These are phyloP conservation scores for Mycena floridula DNA, from an alignment of 768 basidiomycete genomes.

Conservation along the genomic window DNA sequence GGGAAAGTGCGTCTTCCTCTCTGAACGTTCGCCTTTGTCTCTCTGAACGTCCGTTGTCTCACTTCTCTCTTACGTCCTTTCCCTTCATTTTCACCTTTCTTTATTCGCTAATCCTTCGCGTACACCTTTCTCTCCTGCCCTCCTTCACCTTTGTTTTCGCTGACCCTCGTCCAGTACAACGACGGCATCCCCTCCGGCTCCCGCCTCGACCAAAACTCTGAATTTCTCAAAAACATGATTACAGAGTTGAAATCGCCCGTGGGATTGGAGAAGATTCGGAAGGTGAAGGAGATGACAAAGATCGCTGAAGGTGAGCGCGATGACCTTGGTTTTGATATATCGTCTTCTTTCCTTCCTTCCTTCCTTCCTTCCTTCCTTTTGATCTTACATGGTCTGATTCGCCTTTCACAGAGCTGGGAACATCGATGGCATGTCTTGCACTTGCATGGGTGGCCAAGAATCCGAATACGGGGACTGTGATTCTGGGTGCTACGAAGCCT, in stretches of 20 bases:
- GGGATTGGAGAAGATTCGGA: conserved; percentile 64
- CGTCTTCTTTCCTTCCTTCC: too few species aligned
- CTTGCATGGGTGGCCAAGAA: conserved; percentile 72
- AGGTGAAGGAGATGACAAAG: conserved; percentile 61
- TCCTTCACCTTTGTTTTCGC: too few species aligned
- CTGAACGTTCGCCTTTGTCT: too few species aligned
- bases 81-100: too few species aligned
- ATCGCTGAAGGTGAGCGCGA: conserved; percentile 31
- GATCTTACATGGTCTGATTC: background rate
- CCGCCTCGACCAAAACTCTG: conserved; percentile 53
- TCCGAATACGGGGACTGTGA: conserved; percentile 59
- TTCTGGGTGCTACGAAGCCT: conserved; percentile 59
- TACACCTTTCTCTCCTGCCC: background rate
- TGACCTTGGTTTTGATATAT: too few species aligned
- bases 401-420: conserved; percentile 50
- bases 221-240: conserved; percentile 48
- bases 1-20: conserved; percentile 61
- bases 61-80: too few species aligned
- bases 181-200: conserved; percentile 71
- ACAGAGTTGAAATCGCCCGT: conserved; percentile 48
- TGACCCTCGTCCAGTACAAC: conserved; percentile 46
- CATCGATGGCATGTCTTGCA: conserved; percentile 58
- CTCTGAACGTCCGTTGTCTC: background rate
- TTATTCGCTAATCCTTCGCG: too few species aligned
- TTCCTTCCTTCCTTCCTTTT: background rate